Evolutionary conservation across 2,329 filamentous ascomycete genomes (phyloP), one percentile per base, ranked within the genome.

Genomic region (Aspergillus texensis): DNA sequence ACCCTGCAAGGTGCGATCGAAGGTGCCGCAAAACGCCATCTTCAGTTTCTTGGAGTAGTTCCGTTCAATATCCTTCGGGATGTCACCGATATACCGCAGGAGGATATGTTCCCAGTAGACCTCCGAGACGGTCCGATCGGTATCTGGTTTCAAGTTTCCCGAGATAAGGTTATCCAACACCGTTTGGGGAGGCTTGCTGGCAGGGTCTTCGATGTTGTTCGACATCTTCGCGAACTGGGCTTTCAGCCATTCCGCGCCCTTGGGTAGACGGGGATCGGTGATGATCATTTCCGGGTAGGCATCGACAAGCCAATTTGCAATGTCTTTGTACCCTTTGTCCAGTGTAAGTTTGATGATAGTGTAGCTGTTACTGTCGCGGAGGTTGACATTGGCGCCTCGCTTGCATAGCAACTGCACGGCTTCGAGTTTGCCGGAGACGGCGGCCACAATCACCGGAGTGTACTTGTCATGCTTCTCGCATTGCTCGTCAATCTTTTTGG

Each of bases 61-160:
- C 14, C 62, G 62, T 30, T 36, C 6, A n/a, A 64, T 62, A 41
- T 64, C 62, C 19, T 48, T 21, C 1, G 62, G 62, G 14, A 55
- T 50, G 26, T 64, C 62, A 3, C 62, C 59, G 62, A 64, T 64
- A 32, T 64, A 64, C 21, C 59, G 62, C 6, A 64, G 62, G 16
- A 64, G 56, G 48, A 64, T 64, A 52, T 64, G 62, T 24, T 64
- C 62, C 62, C 62, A 64, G 56, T 64, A 64, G 30, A 64, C 41
- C 14, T 59, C 62, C 2, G 48, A 52, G 12, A 64, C 59, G 24
- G 55, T 43, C 14, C 62, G 62, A 16, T 46, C 48, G 11, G 39
- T 34, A 30, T 39, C 39, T 3, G 30, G n/a, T 11, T 32, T 41
- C 10, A 54, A 21, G 11, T 62, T 4, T 8, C 39, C 59, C 0